Base-by-base conservation (phyloP, 2,329 filamentous ascomycete genomes). In the Lomentospora prolificans region DNA sequence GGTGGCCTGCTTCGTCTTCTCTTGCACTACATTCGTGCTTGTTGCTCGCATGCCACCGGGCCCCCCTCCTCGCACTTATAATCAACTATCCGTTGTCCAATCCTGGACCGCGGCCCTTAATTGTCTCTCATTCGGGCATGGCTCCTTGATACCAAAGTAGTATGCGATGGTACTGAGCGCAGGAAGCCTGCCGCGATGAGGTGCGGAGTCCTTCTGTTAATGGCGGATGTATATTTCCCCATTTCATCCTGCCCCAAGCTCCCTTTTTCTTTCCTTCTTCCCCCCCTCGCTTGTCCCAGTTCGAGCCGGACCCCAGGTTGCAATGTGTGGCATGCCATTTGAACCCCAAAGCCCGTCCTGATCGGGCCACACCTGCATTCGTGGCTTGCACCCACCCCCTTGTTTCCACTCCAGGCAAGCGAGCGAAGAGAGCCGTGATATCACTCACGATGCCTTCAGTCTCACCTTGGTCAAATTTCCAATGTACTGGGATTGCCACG, bases 221-320 rank as follows among this genome's bases (percentile, higher is more conserved):
- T 52, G 50, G 50, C 30, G 50, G 50, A 52, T 12, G 50, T 36
- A 52, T 36, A 52, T 33, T 52, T 52, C 50, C 50, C 50, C 50
- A 52, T 52, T 24, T 36, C 36, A 52, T 52, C 50, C 27, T 22
- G 44, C 24, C 50, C 27, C 50, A 24, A 52, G 10, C 17, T 30
- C 9, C 8, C 4, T 30, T 22, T 30, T n/a, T 17, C 17, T 12
- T 36, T 52, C 27, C 27, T 19, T 51, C 44, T 17, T n/a, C 22
- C 25, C 48, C 25, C 24, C 27, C 14, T 51, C n/a, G 12, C 24
- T 31, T 51, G 25, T 51, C 24, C 39, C 6, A 27, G 14, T n/a
- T 51, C 12, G 25, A 51, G 48, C 22, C 25, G 4, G 28, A 28
- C 39, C 6, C 39, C 12, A 46, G 12, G 39, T 5, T 46, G 39